Conservation (phyloP, 2,329 filamentous ascomycete genomes). For the Colletotrichum sp. region DNA sequence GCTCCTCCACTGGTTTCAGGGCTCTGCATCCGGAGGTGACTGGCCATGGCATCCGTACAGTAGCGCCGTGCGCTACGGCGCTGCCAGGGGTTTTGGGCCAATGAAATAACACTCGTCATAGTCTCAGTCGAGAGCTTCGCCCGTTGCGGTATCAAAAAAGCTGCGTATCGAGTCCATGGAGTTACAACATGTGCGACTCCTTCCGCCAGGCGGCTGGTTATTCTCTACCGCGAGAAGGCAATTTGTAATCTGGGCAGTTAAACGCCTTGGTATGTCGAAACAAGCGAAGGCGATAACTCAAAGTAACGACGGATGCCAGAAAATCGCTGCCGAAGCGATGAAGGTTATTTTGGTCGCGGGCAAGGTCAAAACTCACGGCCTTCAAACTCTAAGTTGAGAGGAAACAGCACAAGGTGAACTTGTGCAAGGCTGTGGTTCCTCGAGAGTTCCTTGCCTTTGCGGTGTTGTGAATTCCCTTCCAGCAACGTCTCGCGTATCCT, state of each 20-base stretch:
- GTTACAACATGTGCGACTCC: background rate
- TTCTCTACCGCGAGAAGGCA: background rate
- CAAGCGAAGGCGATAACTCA: background rate
- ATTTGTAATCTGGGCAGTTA: background rate
- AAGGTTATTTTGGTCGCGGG: background rate
- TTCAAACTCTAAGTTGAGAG: conserved; percentile 12
- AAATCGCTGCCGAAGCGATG: background rate
- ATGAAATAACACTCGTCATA: background rate
- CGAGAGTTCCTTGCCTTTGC: background rate
- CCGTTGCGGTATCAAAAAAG: background rate
- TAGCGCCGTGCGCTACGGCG: conserved; percentile 3
- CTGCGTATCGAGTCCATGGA: background rate
- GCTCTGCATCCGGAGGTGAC: conserved; percentile 18
- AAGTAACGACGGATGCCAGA: background rate
- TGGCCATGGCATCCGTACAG: conserved; percentile 6
- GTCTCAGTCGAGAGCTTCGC: background rate
- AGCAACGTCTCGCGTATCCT: background rate
- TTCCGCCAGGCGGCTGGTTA: background rate
- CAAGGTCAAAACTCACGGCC: background rate
- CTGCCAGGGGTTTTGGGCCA: background rate
- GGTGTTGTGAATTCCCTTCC: background rate
- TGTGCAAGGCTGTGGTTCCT: conserved; percentile 7
- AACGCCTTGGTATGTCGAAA: background rate
- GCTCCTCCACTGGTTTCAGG: conserved; percentile 16
- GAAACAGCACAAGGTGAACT: conserved; percentile 10